Evolutionary conservation across 495 filamentous ascomycete genomes (phyloP), one percentile per base, ranked within the genome.

Genomic region (Umbilicaria muhlenbergii): DNA sequence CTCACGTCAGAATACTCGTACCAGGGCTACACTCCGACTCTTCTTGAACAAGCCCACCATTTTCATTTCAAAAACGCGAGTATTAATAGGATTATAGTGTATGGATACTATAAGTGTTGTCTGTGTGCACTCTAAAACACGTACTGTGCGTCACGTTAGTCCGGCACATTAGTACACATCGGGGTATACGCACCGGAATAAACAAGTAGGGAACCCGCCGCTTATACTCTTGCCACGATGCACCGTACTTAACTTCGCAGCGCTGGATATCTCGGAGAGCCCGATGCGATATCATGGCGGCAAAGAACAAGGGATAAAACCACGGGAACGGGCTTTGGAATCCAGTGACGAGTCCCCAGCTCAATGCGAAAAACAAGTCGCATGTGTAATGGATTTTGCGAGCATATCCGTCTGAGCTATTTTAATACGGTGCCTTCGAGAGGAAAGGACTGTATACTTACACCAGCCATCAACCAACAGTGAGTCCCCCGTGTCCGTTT

Each of bases 331-430:
- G 89, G 59, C 77, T 83, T 16, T 65, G 68, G 62, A 80, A 80
- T 11, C 77, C 77, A 18, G 74, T 78, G 53, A 81, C 70, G 36
- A 78, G 50, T 28, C 71, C 77, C 77, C 77, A 81, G 47, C 67
- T 69, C 38, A 78, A 46, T 6, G 69, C 68, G 51, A 95, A 94
- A 60, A 71, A 87, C 11, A 81, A 67, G 59, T 98, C 91, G 61
- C 86, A 92, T 5, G 84, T 80, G 58, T 96, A 96, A 62, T 98
- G 88, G 42, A 94, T 77, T 68, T 98, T 98, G 58, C 91, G 79
- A 21, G 89, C 91, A 48, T 86, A 75, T 44, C 80, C 82, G 54
- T 92, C 65, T 69, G 48, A 14, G 19, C 38, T 6, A 34, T 8
- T 36, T 36, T 35, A 47, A 42, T 6, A 35, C 36, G 14, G 15